phyloP scores from a whole-genome alignment of 768 basidiomycete genomes.

The Cystofilobasidium macerans region DNA sequence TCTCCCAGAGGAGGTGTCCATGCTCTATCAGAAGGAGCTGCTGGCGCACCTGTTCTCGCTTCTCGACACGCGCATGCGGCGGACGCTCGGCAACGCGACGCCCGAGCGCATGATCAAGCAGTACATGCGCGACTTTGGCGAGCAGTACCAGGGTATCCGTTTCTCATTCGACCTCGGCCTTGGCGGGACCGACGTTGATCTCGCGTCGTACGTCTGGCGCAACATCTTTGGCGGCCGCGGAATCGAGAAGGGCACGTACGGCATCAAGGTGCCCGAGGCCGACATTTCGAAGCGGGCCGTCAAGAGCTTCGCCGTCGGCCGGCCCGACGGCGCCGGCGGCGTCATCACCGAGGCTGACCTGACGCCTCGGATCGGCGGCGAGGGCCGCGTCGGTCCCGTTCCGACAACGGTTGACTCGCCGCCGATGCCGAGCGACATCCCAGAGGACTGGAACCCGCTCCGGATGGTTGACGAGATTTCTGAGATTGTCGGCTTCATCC shows the following conservation, averaged over 20 bases:
- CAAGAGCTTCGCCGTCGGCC: conserved; percentile 13
- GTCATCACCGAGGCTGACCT: conserved; percentile 18
- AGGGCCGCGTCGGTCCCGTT: conserved; percentile 24
- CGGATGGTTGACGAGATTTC: conserved; percentile 14
- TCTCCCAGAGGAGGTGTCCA: conserved; percentile 6
- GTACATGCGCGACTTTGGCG: conserved; percentile 24
- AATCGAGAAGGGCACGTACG: conserved; percentile 10
- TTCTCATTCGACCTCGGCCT: conserved; percentile 21
- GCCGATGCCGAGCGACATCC: conserved; percentile 17
- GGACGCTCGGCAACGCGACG: conserved; percentile 18
- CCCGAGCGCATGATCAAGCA: conserved; percentile 24
- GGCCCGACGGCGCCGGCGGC: conserved; percentile 19
- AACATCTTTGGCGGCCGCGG: conserved; percentile 24
- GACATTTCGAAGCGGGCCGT: conserved; percentile 11
- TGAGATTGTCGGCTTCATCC: conserved; percentile 23
- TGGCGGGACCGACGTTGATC: conserved; percentile 10
- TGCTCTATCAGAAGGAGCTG: conserved; percentile 19
- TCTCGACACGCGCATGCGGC: conserved; percentile 22
- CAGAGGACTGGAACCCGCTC: conserved; percentile 20
- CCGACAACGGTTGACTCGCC: conserved; percentile 19
- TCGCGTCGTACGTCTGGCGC: conserved; percentile 22
- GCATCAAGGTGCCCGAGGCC: conserved; percentile 20
- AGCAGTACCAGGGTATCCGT: conserved; percentile 15
- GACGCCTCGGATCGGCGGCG: conserved; percentile 18
- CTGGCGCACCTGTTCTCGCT: conserved; percentile 26